Evolutionary conservation across 2,329 filamentous ascomycete species (phyloP).

Genomic region (Ophiosphaerella korrae): DNA sequence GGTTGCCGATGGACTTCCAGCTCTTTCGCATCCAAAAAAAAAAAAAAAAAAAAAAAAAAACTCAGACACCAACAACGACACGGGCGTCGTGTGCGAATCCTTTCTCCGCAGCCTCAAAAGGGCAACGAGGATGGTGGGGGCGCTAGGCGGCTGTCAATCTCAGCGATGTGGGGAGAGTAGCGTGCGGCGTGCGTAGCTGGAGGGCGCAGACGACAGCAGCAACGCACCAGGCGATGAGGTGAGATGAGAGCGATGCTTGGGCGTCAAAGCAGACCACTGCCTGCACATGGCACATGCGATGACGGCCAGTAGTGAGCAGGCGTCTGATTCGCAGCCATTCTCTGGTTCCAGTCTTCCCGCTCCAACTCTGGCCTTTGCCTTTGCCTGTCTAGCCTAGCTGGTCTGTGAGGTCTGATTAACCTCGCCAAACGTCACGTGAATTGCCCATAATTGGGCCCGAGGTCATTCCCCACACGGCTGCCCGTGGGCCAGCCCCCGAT

Average conservation of each 20-base stretch:
- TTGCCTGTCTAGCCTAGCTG: slow-evolving; percentile 1
- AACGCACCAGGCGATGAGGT: too few relatives aligned
- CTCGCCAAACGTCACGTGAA: slow-evolving; percentile 7
- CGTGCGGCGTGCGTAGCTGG: not conserved
- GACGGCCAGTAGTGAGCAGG: too few relatives aligned
- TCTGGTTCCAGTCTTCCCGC: slow-evolving; percentile 6
- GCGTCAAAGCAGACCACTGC: too few relatives aligned
- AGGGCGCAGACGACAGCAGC: too few relatives aligned
- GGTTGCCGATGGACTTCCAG: not conserved
- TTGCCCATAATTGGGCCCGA: slow-evolving; percentile 10
- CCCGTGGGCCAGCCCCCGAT: slow-evolving; percentile 21
- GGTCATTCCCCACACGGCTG: slow-evolving; percentile 29
- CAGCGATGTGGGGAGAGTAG: slow-evolving; percentile 18
- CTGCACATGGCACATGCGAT: too few relatives aligned
- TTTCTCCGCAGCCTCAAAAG: slow-evolving; percentile 19
- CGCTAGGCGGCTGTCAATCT: slow-evolving; percentile 18
- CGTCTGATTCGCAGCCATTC: too few relatives aligned
- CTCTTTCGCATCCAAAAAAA: not conserved
- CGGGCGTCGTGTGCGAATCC: slow-evolving; percentile 14
- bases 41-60: slow-evolving; percentile 3
- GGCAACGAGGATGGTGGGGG: slow-evolving; percentile 16
- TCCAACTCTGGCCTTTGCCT: not conserved
- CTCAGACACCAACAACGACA: slow-evolving; percentile 2
- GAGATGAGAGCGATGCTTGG: not conserved
- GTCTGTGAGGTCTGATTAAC: slow-evolving; percentile 12